Conservation (phyloP, 2,329 filamentous ascomycete genomes). For the Epichloe baconii region DNA sequence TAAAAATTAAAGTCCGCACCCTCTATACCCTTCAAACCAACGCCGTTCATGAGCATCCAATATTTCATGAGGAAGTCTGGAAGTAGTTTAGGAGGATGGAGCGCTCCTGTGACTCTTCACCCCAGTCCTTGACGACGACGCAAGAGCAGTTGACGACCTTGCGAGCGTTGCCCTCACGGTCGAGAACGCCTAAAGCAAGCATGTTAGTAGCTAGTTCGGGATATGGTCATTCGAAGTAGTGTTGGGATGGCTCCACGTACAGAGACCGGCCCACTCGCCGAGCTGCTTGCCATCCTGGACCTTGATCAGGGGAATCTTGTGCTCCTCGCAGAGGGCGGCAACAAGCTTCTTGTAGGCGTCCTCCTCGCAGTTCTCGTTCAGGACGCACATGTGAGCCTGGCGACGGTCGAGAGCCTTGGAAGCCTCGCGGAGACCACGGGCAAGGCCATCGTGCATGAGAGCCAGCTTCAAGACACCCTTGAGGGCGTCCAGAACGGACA, state of each 20-base stretch:
- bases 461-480: conserved; percentile 98
- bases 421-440: conserved; percentile 94
- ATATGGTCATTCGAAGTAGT: no score
- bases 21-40: conserved; percentile 28
- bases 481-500: conserved; percentile 95
- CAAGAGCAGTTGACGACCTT: conserved; percentile 99
- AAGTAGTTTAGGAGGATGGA: conserved; percentile 99
- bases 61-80: conserved; percentile 66
- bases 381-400: conserved; percentile 99
- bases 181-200: conserved; percentile 65
- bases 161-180: conserved; percentile 97
- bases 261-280: conserved; percentile 99
- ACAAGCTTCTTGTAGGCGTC: conserved; percentile 99
- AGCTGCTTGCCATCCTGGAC: conserved; percentile 99
- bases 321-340: conserved; percentile 95
- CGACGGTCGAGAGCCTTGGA: conserved; percentile 97
- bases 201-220: conserved; percentile 16
- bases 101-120: conserved; percentile 98
- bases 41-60: conserved; percentile 14
- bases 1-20: conserved; percentile 15
- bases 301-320: conserved; percentile 99
- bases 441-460: conserved; percentile 98
- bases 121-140: conserved; percentile 99
- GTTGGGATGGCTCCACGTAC: conserved; percentile 45
- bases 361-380: conserved; percentile 99